phyloP scores from a whole-genome alignment of 306 rosid genomes.

The apple (Malus domestica) region ASM211411v1 NC_041792.1:1280501-1281000 shows the following conservation, averaged over 20 bases:
- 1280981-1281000: slow-evolving; percentile 26
- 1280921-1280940: slow-evolving; percentile 24
- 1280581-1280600: background rate
- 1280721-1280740: background rate
- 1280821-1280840: background rate
- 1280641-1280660: slow-evolving; percentile 19
- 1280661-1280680: slow-evolving; percentile 26
- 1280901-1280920: slow-evolving; percentile 29
- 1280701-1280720: slow-evolving; percentile 23
- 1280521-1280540: too few species aligned
- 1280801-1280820: slow-evolving; percentile 18
- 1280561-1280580: background rate
- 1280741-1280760: background rate
- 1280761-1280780: background rate
- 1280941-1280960: slow-evolving; percentile 24
- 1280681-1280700: slow-evolving; percentile 1
- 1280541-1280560: background rate
- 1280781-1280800: slow-evolving; percentile 6
- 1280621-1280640: slow-evolving; percentile 38
- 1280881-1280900: background rate
- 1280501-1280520: background rate
- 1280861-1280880: background rate
- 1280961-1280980: slow-evolving; percentile 30
- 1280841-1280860: background rate
- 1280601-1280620: background rate